These are phyloP conservation scores for Ambrosia trifida DNA, from an alignment of 129 eudicot genomes.

Conservation along the genomic window DNA sequence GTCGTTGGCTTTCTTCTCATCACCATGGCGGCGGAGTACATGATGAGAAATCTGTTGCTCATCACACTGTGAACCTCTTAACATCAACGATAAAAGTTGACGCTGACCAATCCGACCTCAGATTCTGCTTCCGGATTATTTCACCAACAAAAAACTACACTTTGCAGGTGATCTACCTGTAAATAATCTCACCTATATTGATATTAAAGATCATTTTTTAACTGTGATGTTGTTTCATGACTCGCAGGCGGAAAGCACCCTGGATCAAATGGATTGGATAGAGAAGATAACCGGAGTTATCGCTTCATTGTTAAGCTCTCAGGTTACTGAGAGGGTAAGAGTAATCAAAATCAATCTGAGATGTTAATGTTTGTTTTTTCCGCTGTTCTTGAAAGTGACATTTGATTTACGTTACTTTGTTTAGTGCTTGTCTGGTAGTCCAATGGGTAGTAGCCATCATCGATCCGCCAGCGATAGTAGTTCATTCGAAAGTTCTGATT, in stretches of 20 bases:
- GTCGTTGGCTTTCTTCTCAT: conserved; percentile 97
- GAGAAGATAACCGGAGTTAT: conserved; percentile 98
- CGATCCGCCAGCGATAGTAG: conserved; percentile 96
- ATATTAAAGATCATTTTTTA: not conserved
- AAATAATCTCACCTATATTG: not conserved
- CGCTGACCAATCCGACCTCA: conserved; percentile 93
- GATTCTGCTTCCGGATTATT: conserved; percentile 93
- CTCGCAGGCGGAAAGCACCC: conserved; percentile 94
- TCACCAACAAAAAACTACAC: conserved; percentile 96
- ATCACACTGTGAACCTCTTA: conserved; percentile 91
- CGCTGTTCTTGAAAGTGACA: not conserved
- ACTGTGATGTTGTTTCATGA: conserved; percentile 8
- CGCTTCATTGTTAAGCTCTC: conserved; percentile 92
- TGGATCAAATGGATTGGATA: conserved; percentile 99
- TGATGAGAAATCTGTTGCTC: conserved; percentile 98
- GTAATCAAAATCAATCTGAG: conserved; percentile 2
- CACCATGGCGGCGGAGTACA: conserved; percentile 63
- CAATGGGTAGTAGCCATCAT: conserved; percentile 91
- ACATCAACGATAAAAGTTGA: conserved; percentile 96
- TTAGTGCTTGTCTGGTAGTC: conserved; percentile 86
- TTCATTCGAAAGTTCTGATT: conserved; percentile 92
- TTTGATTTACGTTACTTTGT: conserved; percentile 13
- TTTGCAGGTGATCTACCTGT: conserved; percentile 63
- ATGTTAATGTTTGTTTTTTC: not conserved
- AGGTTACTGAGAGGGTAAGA: conserved; percentile 89